These are phyloP conservation scores for Biscutella laevigata DNA, from an alignment of 441 rosid species.

Conservation along the genomic window DNA sequence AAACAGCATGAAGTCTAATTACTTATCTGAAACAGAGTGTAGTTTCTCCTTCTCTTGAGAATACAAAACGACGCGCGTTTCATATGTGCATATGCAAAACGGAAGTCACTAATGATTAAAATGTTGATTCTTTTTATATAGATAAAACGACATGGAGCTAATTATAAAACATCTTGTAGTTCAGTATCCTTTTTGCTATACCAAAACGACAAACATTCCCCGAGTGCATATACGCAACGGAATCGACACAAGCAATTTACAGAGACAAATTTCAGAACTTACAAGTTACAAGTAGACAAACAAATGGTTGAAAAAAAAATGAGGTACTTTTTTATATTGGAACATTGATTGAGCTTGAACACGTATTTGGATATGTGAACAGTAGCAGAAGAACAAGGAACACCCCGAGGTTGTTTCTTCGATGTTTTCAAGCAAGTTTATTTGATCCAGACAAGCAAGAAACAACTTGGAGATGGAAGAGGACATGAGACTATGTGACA, in stretches of 20 bases:
- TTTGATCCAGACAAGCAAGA: slow-evolving; percentile 1
- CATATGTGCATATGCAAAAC: no score
- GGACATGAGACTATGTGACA: slow-evolving; percentile 19
- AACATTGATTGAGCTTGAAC: slow-evolving; percentile 13
- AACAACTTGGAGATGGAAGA: neutral
- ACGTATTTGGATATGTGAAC: slow-evolving; percentile 7
- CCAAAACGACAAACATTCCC: slow-evolving; percentile 15
- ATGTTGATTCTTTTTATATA: no score
- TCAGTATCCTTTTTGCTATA: neutral
- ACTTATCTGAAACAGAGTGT: no score
- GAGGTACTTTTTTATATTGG: neutral
- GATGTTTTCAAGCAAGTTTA: slow-evolving; percentile 1
- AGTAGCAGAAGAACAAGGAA: slow-evolving; percentile 3
- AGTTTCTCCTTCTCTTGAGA: no score
- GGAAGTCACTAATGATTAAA: no score
- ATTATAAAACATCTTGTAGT: no score
- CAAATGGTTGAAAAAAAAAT: slow-evolving; percentile 16
- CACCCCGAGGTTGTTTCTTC: slow-evolving; percentile 2
- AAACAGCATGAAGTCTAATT: no score
- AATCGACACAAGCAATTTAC: slow-evolving; percentile 3
- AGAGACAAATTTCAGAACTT: neutral
- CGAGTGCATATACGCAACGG: neutral
- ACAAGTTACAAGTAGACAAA: slow-evolving; percentile 6
- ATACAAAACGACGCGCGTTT: no score
- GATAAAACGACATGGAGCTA: no score